Conservation (phyloP, 768 basidiomycete genomes). For the Lentinula sp. region DNA sequence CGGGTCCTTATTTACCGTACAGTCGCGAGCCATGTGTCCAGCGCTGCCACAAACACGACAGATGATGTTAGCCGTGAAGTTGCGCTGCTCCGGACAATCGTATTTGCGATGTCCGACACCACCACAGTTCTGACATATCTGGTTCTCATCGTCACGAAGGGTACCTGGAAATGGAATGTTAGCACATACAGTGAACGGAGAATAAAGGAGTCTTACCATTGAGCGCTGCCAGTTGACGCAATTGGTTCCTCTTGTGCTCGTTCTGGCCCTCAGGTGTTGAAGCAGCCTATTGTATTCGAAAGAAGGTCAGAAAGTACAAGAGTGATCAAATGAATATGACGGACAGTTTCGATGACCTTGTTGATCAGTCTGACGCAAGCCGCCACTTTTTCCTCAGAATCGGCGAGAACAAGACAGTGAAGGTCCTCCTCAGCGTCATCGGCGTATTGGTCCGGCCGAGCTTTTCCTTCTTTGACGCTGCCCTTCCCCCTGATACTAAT, state of each 20-base stretch:
- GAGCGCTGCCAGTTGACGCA: slow-evolving; percentile 93
- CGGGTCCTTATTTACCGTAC: slow-evolving; percentile 88
- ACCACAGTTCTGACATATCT: slow-evolving; percentile 97
- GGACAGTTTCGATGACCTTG: slow-evolving; percentile 93
- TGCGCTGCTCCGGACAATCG: slow-evolving; percentile 97
- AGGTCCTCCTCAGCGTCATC: slow-evolving; percentile 99
- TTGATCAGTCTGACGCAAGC: slow-evolving; percentile 95
- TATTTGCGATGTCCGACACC: slow-evolving; percentile 96
- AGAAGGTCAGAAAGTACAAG: slow-evolving; percentile 6
- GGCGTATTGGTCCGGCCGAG: slow-evolving; percentile 87
- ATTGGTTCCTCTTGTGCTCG: slow-evolving; percentile 98
- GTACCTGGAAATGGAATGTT: slow-evolving; percentile 32
- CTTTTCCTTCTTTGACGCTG: slow-evolving; percentile 98
- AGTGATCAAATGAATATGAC: slow-evolving; percentile 21
- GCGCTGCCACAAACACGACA: slow-evolving; percentile 98
- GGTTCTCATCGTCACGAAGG: slow-evolving; percentile 98
- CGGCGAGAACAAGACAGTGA: slow-evolving; percentile 94
- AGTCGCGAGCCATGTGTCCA: slow-evolving; percentile 99
- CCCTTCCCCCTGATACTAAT: slow-evolving; percentile 98
- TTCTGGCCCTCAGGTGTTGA: slow-evolving; percentile 99
- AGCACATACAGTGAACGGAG: background rate
- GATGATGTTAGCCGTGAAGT: slow-evolving; percentile 99
- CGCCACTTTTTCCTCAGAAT: slow-evolving; percentile 86
- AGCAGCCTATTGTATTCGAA: slow-evolving; percentile 63
- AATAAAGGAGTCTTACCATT: slow-evolving; percentile 48